Base-by-base conservation (phyloP, 352 stramenopile genomes). In the Phytophthora rubi region DNA sequence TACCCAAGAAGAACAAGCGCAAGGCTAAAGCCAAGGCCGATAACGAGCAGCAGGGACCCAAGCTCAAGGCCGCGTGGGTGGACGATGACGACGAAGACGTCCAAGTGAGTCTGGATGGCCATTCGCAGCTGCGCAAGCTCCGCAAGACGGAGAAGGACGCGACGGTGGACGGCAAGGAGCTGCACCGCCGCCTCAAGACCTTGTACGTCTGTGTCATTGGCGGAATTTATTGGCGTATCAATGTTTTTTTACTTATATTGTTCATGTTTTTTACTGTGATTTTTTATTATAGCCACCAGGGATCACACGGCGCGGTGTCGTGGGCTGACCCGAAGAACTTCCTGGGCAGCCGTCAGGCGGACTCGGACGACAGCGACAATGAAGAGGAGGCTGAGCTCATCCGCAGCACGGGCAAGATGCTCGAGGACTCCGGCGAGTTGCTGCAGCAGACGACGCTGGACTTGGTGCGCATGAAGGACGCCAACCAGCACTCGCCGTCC, bases 401-500 rank as follows among this genome's bases (percentile, higher is more conserved):
- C 32, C 82, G 86, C 47, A 90, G 70, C 52, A 90, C 84, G 1
- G 71, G 73, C 47, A 82, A 83, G 49, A 71, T 96, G 68, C 69
- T 94, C 44, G 80, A 89, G 47, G 58, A 64, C 1, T 77, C 76
- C 9, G 67, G 79, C 18, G 84, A 90, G 21, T 56, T 92, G 32
- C 54, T 96, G 35, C 69, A 74, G n/a, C 85, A 89, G 37, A 85
- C 80, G 4, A 71, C 79, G 49, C 74, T 96, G 8, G 85, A 92
- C 4, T 77, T 97, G 9, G 71, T 63, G 8, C 85, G 92, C 32
- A 89, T 97, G 75, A 97, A 97, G 61, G 94, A 98, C 65, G 91
- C 93, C 21, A 98, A 98, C 76, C 88, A 96, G 68, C 89, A 96
- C 64, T 82, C 84, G 33, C 89, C 89, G 42, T 93, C 88, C 33